Conservation (phyloP, 129 eudicot species). For the Centaurea solstitialis region DNA sequence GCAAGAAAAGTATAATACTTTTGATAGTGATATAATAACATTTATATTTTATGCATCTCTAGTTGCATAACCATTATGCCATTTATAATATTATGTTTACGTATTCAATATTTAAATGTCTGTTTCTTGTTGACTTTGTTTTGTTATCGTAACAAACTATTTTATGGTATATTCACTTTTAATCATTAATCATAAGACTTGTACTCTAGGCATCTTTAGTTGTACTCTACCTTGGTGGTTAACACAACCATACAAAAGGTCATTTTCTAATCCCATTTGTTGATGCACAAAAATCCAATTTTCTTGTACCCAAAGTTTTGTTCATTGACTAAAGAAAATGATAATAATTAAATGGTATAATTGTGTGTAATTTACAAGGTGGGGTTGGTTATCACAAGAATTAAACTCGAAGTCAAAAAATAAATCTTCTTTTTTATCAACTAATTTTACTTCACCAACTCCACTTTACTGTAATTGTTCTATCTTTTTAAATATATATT, state of each 20-base stretch:
- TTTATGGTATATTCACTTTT: not conserved
- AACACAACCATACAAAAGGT: constrained; percentile 12
- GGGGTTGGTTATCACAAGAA: constrained; percentile 15
- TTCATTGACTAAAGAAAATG: constrained; percentile 12
- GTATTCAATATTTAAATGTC: not conserved
- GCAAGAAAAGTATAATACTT: no score
- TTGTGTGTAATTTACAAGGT: constrained; percentile 13
- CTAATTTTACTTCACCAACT: not conserved
- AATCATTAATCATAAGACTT: no score
- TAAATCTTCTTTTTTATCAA: not conserved
- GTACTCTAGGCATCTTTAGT: not conserved
- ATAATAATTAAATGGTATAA: constrained; percentile 11
- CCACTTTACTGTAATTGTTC: not conserved
- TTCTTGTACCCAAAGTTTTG: constrained; percentile 29
- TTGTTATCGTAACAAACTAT: not conserved
- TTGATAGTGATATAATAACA: no score
- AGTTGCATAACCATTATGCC: not conserved
- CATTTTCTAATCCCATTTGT: not conserved
- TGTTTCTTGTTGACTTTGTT: not conserved
- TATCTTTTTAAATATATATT: not conserved
- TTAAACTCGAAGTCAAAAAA: constrained; percentile 13
- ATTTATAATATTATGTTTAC: not conserved
- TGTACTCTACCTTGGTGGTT: not conserved
- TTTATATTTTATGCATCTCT: no score
- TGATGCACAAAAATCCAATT: constrained; percentile 20